phyloP scores from a whole-genome alignment of 2,329 filamentous ascomycete genomes.

The Apiospora aurea region DNA sequence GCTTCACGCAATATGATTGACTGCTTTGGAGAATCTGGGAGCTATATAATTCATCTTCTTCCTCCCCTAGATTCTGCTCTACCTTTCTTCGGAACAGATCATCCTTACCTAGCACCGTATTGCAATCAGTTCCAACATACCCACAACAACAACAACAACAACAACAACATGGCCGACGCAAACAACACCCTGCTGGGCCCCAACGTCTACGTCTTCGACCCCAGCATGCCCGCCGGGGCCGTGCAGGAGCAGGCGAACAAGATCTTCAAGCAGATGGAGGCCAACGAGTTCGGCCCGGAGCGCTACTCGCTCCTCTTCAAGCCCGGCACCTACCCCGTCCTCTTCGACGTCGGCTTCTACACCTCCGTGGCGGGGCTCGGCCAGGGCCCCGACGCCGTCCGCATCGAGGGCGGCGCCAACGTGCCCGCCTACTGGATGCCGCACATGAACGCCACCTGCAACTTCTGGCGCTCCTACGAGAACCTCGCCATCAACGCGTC shows the following conservation, averaged over 20 bases:
- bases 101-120: neutral
- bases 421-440: conserved; percentile 46
- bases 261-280: conserved; percentile 44
- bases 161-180: conserved; percentile 26
- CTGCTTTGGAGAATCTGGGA: neutral
- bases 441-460: conserved; percentile 44
- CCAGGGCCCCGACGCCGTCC: conserved; percentile 40
- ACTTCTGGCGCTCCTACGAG: conserved; percentile 44
- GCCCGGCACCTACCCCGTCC: conserved; percentile 40
- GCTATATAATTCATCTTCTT: neutral
- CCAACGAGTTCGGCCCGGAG: conserved; percentile 42
- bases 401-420: conserved; percentile 43
- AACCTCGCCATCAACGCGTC: conserved; percentile 43
- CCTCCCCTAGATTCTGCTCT: neutral
- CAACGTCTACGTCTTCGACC: conserved; percentile 43
- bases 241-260: conserved; percentile 39
- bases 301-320: conserved; percentile 43
- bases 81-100: neutral
- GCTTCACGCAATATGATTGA: neutral
- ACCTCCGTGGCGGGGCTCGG: conserved; percentile 43
- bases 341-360: conserved; percentile 45
- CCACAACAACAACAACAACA: no score
- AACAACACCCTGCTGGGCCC: conserved; percentile 42
- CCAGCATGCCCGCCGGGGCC: conserved; percentile 38
- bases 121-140: neutral